phyloP scores from a whole-genome alignment of 768 basidiomycete genomes.

The Collybiopsis luxurians region DNA sequence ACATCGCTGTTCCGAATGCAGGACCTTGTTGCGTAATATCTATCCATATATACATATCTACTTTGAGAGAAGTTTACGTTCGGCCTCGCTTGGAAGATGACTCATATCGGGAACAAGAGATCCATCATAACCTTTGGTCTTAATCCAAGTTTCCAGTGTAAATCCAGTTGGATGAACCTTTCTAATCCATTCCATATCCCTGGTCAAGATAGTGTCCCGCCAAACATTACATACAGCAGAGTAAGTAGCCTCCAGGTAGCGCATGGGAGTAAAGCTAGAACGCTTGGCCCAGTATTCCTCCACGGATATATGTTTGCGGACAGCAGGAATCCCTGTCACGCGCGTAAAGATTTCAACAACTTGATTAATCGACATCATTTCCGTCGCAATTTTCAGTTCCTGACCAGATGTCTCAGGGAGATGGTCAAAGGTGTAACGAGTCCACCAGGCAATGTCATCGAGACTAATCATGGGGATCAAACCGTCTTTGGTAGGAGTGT shows the following conservation, averaged over 20 bases:
- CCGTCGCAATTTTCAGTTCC: slow-evolving; percentile 35
- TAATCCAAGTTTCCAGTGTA: slow-evolving; percentile 41
- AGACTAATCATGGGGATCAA: slow-evolving; percentile 38
- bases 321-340: slow-evolving; percentile 34
- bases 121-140: slow-evolving; percentile 28
- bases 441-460: slow-evolving; percentile 38
- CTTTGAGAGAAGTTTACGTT: background rate
- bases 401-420: slow-evolving; percentile 30
- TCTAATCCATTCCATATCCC: slow-evolving; percentile 44
- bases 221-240: slow-evolving; percentile 40
- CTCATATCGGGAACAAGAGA: background rate
- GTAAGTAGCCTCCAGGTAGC: slow-evolving; percentile 35
- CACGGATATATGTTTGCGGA: slow-evolving; percentile 26
- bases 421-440: slow-evolving; percentile 35
- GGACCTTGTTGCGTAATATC: no score
- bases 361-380: slow-evolving; percentile 34
- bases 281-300: slow-evolving; percentile 33
- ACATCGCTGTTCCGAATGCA: no score
- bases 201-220: slow-evolving; percentile 39
- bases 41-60: background rate
- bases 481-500: slow-evolving; percentile 31
- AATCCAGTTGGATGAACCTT: slow-evolving; percentile 32
- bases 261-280: slow-evolving; percentile 28
- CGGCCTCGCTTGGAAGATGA: background rate
- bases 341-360: slow-evolving; percentile 34